These are phyloP conservation scores for Melampsora medusae DNA, from an alignment of 1,284 basidiomycete species.

Conservation along the genomic window DNA sequence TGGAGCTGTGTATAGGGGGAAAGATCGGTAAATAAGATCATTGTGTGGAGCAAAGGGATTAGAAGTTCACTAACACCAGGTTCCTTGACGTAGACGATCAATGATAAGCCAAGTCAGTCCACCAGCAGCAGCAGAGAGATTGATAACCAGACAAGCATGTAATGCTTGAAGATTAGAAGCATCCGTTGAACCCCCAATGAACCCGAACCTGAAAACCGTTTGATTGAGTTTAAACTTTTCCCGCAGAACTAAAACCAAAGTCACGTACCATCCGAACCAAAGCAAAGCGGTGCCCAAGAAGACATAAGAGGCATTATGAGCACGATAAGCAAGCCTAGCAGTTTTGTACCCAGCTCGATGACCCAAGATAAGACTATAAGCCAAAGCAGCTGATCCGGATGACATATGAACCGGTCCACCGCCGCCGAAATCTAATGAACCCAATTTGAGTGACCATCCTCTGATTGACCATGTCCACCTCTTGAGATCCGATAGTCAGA, in stretches of 20 bases:
- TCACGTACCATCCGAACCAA: constrained; percentile 1
- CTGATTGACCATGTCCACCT: not conserved
- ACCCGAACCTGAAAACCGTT: not conserved
- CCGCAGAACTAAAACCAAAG: too few relatives aligned
- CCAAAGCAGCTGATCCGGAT: constrained; percentile 51
- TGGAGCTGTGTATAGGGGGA: not conserved
- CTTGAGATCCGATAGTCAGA: not conserved
- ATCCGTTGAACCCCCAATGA: constrained; percentile 1
- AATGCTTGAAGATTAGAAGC: constrained; percentile 2
- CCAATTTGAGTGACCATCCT: constrained; percentile 4
- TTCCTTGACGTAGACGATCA: not conserved
- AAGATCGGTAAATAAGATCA: too few relatives aligned
- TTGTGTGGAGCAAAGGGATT: too few relatives aligned
- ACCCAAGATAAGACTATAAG: constrained; percentile 49
- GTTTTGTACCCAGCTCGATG: not conserved
- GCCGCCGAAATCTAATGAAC: not conserved
- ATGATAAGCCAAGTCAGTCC: not conserved
- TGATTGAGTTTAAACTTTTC: too few relatives aligned
- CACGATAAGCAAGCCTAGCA: not conserved
- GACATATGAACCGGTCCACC: constrained; percentile 6
- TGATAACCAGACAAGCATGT: constrained; percentile 4
- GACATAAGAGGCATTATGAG: constrained; percentile 2
- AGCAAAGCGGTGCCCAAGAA: not conserved
- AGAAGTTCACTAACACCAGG: not conserved
- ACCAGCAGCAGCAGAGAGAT: not conserved